These are phyloP conservation scores for Clathrospora elynae DNA, from an alignment of 2,329 filamentous ascomycete species.

Conservation along the genomic window DNA sequence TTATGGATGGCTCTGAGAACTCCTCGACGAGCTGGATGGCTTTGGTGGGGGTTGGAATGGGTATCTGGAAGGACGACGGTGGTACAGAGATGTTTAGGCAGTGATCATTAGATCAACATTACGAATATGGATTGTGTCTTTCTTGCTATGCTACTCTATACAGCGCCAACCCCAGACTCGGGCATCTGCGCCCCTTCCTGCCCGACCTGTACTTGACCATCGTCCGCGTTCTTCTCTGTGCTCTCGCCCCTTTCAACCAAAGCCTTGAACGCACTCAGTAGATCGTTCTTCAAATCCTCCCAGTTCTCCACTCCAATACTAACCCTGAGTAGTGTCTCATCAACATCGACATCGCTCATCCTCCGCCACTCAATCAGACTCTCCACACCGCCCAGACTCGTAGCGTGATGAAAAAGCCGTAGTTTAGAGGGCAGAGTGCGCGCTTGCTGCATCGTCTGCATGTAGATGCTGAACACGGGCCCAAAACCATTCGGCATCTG, in stretches of 20 bases:
- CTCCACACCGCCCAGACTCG: slow-evolving; percentile 90
- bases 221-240: not conserved
- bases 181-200: slow-evolving; percentile 26
- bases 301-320: slow-evolving; percentile 87
- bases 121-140: too few species aligned
- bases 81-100: not conserved
- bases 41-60: too few species aligned
- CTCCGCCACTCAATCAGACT: slow-evolving; percentile 95
- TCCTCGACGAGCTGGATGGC: too few species aligned
- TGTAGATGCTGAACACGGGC: slow-evolving; percentile 79
- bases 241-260: slow-evolving; percentile 15
- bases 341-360: slow-evolving; percentile 79
- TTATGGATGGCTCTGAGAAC: slow-evolving; percentile 21
- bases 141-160: too few species aligned
- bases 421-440: slow-evolving; percentile 76
- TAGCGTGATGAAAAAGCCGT: slow-evolving; percentile 88
- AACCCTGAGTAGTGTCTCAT: slow-evolving; percentile 74
- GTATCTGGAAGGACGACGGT: too few species aligned
- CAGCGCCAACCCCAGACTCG: slow-evolving; percentile 24
- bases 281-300: slow-evolving; percentile 80
- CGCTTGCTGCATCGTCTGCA: slow-evolving; percentile 66
- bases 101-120: slow-evolving; percentile 44
- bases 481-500: slow-evolving; percentile 95
- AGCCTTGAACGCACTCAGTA: slow-evolving; percentile 51
- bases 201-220: slow-evolving; percentile 28